phyloP scores from a whole-genome alignment of 2,329 filamentous ascomycete genomes.

The Aaosphaeria pasadenensis region DNA sequence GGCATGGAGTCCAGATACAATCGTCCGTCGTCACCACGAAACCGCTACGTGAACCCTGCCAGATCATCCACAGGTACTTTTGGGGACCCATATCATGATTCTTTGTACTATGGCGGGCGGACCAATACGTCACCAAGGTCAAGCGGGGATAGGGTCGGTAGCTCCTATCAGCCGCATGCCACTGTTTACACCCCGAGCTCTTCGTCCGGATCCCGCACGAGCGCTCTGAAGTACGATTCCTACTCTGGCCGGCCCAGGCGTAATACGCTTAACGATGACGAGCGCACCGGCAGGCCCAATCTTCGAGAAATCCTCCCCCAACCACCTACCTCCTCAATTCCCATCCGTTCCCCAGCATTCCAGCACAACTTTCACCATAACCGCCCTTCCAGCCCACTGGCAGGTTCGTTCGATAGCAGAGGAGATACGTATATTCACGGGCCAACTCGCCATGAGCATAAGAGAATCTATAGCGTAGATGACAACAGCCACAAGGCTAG shows the following conservation, averaged over 20 bases:
- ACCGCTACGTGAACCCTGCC: slow-evolving; percentile 27
- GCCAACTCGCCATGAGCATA: slow-evolving; percentile 36
- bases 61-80: slow-evolving; percentile 38
- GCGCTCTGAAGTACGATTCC: slow-evolving; percentile 38
- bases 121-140: slow-evolving; percentile 27
- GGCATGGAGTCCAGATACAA: slow-evolving; percentile 35
- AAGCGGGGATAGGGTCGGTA: slow-evolving; percentile 29
- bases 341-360: slow-evolving; percentile 27
- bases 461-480: slow-evolving; percentile 50
- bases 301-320: slow-evolving; percentile 28
- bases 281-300: slow-evolving; percentile 31
- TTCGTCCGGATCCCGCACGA: slow-evolving; percentile 24
- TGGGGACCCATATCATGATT: slow-evolving; percentile 28
- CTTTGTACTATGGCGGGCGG: slow-evolving; percentile 19
- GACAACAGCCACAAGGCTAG: slow-evolving; percentile 39
- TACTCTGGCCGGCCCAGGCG: slow-evolving; percentile 46
- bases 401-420: slow-evolving; percentile 31
- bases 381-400: slow-evolving; percentile 42
- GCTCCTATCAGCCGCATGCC: slow-evolving; percentile 16
- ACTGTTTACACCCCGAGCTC: slow-evolving; percentile 12
- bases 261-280: slow-evolving; percentile 43
- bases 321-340: slow-evolving; percentile 18
- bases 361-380: slow-evolving; percentile 18
- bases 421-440: slow-evolving; percentile 37
- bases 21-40: slow-evolving; percentile 33